These are phyloP conservation scores for Saccharomycopsis sp. DNA, from an alignment of 805 yeast genomes.

Conservation along the genomic window DNA sequence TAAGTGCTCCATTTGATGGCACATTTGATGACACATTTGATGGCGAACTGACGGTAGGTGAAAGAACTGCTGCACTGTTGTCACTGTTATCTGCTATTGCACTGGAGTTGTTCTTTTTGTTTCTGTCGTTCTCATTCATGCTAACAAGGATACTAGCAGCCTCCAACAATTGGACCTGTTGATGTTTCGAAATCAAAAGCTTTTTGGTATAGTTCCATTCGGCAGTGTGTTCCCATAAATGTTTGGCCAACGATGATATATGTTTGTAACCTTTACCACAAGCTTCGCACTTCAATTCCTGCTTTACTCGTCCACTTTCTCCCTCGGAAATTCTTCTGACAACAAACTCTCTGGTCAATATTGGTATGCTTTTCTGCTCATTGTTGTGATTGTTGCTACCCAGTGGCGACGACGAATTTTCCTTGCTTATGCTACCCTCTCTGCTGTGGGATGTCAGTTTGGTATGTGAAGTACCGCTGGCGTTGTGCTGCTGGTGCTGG, in stretches of 20 bases:
- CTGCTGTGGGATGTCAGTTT: not conserved
- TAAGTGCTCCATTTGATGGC: not conserved
- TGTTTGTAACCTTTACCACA: slow-evolving; percentile 91
- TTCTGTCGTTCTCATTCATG: slow-evolving; percentile 43
- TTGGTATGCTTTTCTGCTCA: slow-evolving; percentile 25
- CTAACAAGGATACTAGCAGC: slow-evolving; percentile 74
- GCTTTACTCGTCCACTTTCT: slow-evolving; percentile 77
- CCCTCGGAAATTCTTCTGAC: slow-evolving; percentile 82
- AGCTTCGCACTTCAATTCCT: slow-evolving; percentile 80
- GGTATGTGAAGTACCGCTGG: no score
- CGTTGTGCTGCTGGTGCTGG: not conserved
- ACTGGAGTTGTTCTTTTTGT: not conserved
- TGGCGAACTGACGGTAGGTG: slow-evolving; percentile 21
- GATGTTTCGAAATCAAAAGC: slow-evolving; percentile 76
- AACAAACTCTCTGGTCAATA: slow-evolving; percentile 60
- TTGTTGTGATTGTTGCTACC: not conserved
- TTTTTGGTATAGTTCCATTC: slow-evolving; percentile 88
- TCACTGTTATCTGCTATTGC: slow-evolving; percentile 9
- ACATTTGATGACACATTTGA: slow-evolving; percentile 19
- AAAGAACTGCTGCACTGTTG: slow-evolving; percentile 13
- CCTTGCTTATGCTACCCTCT: not conserved
- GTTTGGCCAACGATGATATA: slow-evolving; percentile 80
- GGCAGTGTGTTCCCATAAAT: slow-evolving; percentile 90
- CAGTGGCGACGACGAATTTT: not conserved
- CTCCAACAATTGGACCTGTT: slow-evolving; percentile 76